Conservation (phyloP, 1,284 basidiomycete species). For the Cryptococcus hybrid region DNA sequence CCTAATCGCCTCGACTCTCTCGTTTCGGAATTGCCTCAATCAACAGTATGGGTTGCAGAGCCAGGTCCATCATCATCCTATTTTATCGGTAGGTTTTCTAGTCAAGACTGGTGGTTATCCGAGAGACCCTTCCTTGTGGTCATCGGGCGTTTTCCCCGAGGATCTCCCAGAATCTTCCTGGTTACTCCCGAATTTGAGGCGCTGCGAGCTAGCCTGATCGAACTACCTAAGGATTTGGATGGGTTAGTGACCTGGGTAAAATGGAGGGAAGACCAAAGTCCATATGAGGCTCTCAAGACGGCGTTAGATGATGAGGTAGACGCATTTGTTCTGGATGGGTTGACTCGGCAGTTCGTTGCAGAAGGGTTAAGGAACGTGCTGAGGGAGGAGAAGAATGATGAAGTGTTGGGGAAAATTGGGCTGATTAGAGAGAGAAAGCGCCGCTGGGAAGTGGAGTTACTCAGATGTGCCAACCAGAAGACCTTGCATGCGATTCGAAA, state of each 20-base stretch:
- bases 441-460: slow-evolving; percentile 63
- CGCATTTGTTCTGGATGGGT: slow-evolving; percentile 62
- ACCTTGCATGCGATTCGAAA: slow-evolving; percentile 69
- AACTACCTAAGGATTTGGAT: slow-evolving; percentile 54
- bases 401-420: slow-evolving; percentile 55
- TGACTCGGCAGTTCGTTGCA: slow-evolving; percentile 56
- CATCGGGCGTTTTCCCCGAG: slow-evolving; percentile 46
- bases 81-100: slow-evolving; percentile 65
- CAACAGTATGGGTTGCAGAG: slow-evolving; percentile 58
- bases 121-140: slow-evolving; percentile 75
- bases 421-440: slow-evolving; percentile 72
- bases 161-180: slow-evolving; percentile 54
- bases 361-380: slow-evolving; percentile 51
- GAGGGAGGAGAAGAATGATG: slow-evolving; percentile 50
- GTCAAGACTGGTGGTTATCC: slow-evolving; percentile 63
- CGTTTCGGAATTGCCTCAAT: slow-evolving; percentile 6
- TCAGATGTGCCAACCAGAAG: slow-evolving; percentile 78
- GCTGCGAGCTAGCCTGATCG: slow-evolving; percentile 59
- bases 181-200: slow-evolving; percentile 76
- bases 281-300: slow-evolving; percentile 59
- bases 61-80: slow-evolving; percentile 69
- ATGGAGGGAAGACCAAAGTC: slow-evolving; percentile 72
- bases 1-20: slow-evolving; percentile 16
- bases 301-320: slow-evolving; percentile 46
- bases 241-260: slow-evolving; percentile 57